Percentiles rank a stretch among this genome's conserved stretches.
These are phyloP conservation scores for Chernovozyma aurita DNA, from an alignment of 1,139 yeast species.

Conservation along the genomic window DNA sequence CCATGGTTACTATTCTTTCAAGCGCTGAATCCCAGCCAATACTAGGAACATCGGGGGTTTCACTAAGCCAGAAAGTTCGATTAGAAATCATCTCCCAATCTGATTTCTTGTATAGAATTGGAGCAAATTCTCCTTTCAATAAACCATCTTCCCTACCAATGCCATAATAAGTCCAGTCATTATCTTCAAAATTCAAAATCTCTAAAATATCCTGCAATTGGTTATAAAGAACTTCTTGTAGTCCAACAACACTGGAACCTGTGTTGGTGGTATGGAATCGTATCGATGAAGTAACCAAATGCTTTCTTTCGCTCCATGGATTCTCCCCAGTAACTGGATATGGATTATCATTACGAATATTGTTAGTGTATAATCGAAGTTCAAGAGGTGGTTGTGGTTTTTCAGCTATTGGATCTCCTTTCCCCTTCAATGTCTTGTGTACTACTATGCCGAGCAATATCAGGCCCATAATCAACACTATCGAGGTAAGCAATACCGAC, in stretches of 20 bases:
- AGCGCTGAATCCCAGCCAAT: constrained; percentile 49
- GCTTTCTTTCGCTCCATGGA: constrained; percentile 41
- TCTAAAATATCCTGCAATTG: constrained; percentile 46
- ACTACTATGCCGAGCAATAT: not conserved
- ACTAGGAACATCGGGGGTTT: constrained; percentile 45
- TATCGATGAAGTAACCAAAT: constrained; percentile 36
- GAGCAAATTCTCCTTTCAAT: constrained; percentile 42
- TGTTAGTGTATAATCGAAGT: constrained; percentile 48
- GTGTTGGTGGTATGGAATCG: constrained; percentile 24
- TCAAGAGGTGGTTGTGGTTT: constrained; percentile 11
- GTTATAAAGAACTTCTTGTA: constrained; percentile 52
- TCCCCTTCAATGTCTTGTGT: too few species aligned
- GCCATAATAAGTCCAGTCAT: constrained; percentile 46
- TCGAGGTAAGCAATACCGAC: too few species aligned
- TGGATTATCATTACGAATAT: constrained; percentile 45
- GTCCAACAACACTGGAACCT: constrained; percentile 40
- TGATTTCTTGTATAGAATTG: constrained; percentile 31
- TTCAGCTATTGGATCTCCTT: not conserved
- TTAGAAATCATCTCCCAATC: constrained; percentile 35
- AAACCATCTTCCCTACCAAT: constrained; percentile 46
- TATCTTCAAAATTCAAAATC: constrained; percentile 25
- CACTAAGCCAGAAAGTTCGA: constrained; percentile 40
- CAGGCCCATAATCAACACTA: constrained; percentile 1
- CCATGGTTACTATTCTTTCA: constrained; percentile 39
- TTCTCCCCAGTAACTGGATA: constrained; percentile 30